Base-by-base conservation (phyloP, 768 basidiomycete species). In the Cytidiella melzeri region DNA sequence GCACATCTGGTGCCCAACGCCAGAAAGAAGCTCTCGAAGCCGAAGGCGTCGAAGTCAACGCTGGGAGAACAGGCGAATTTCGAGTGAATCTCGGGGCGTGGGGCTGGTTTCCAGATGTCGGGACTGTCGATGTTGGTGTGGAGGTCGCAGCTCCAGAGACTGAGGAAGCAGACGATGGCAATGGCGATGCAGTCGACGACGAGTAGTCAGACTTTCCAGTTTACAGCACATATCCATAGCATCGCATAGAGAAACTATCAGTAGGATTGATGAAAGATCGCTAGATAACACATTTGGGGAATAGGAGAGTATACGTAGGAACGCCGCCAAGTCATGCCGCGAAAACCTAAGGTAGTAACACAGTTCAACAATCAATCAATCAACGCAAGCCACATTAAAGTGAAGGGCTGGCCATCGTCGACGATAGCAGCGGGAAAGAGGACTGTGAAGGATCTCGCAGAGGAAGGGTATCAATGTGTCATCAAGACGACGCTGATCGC, bases 21-120 rank as follows among this genome's bases (percentile, higher is more conserved):
- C 92, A 96, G 61, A 71, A 80, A 15, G 81, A 84, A n/a, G 81
- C 75, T 2, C 74, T 96, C 12, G 79, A 83, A 50, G 82, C 79
- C 0, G 92, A 94, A 64, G 90, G 87, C 3, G 77, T 94, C n/a
- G 80, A 87, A 44, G 90, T 94, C 18, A 72, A 61, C 2, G 68
- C 65, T 2, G 74, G 79, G 18, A 70, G 75, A 55, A 74, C 70
- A 10, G 84, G 77, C 24, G 81, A 76, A 42, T 64, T 78, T 59
- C 74, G 75, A 41, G 75, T 92, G 3, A 72, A 84, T 64, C 63
- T 87, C 28, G 55, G 61, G 5, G 61, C 54, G 10, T 86, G 69
- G 63, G 86, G 85, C 6, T 88, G 86, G 86, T 87, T 87, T 57
- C 85, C 85, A 3, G 60, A 52, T 2, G 45, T 50, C 1, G 62